These are phyloP conservation scores for Citrus hindsii DNA, from an alignment of 345 rosid species.

Conservation along the genomic window DNA sequence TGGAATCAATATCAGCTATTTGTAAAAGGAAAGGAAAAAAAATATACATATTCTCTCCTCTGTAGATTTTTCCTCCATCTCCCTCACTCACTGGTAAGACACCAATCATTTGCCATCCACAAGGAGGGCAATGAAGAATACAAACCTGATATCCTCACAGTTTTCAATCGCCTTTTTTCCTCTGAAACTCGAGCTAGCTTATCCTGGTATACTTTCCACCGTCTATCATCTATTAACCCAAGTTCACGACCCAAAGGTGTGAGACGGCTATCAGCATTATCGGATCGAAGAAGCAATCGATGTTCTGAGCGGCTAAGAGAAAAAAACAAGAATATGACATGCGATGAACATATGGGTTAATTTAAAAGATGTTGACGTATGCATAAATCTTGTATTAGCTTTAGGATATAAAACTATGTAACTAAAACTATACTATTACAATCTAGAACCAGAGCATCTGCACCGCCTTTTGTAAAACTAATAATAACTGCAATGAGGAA, in stretches of 20 bases:
- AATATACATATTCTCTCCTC: neutral
- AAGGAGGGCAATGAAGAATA: neutral
- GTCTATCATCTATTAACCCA: constrained; percentile 88
- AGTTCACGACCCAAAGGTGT: constrained; percentile 89
- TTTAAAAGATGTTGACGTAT: too few species aligned
- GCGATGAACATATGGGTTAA: neutral
- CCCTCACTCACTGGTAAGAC: neutral
- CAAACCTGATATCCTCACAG: constrained; percentile 84
- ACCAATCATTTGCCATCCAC: neutral
- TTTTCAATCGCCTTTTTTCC: constrained; percentile 75
- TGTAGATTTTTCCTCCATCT: neutral
- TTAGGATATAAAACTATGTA: neutral
- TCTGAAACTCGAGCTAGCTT: constrained; percentile 79
- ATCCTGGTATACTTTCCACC: constrained; percentile 84
- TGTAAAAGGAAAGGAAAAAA: neutral
- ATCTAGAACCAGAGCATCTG: neutral
- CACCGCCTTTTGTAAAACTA: neutral
- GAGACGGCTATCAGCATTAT: constrained; percentile 97
- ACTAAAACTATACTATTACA: neutral
- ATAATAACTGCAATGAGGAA: neutral
- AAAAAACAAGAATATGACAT: constrained; percentile 11
- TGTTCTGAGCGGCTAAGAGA: constrained; percentile 85
- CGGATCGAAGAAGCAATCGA: constrained; percentile 87
- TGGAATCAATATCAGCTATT: neutral
- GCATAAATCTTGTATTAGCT: neutral